Percentiles rank a stretch among this genome's conserved stretches.
phyloP scores from a whole-genome alignment of 306 rosid genomes.

The Pueraria montana region DNA sequence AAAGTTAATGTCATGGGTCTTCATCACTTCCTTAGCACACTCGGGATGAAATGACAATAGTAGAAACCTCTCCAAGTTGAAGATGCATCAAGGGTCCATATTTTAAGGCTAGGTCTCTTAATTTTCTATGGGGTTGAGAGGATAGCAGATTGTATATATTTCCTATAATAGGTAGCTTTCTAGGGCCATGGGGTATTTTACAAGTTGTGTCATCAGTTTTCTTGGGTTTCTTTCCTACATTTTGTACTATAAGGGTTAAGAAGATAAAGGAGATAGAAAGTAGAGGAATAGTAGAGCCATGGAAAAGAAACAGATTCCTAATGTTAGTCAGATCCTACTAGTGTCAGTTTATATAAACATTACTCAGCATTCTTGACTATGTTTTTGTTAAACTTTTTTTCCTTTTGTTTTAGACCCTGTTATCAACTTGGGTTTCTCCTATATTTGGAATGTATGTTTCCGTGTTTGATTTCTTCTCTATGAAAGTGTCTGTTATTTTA shows the following conservation, averaged over 20 bases:
- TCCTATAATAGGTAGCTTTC: conserved; percentile 55
- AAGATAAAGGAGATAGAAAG: background rate
- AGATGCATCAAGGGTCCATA: conserved; percentile 60
- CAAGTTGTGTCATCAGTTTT: background rate
- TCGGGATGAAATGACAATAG: conserved; percentile 56
- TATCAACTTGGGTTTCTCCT: background rate
- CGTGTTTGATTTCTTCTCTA: background rate
- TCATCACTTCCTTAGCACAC: conserved; percentile 50
- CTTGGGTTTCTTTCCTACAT: background rate
- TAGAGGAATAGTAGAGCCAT: background rate
- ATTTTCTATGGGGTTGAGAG: conserved; percentile 43
- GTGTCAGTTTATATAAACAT: conserved; percentile 26
- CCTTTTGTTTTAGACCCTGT: background rate
- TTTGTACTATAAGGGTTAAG: background rate
- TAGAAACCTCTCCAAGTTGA: conserved; percentile 57
- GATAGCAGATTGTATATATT: conserved; percentile 34
- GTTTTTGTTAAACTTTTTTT: background rate
- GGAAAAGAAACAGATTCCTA: background rate
- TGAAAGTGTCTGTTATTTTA: background rate
- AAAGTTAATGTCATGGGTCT: conserved; percentile 54
- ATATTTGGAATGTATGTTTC: background rate
- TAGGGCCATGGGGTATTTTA: conserved; percentile 52
- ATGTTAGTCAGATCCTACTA: background rate
- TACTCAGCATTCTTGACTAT: background rate
- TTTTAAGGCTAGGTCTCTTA: conserved; percentile 52